Evolutionary conservation across 306 rosid species (phyloP), one percentile per base, ranked within the genome.

Genomic region (Heteromeles arbutifolia): DNA sequence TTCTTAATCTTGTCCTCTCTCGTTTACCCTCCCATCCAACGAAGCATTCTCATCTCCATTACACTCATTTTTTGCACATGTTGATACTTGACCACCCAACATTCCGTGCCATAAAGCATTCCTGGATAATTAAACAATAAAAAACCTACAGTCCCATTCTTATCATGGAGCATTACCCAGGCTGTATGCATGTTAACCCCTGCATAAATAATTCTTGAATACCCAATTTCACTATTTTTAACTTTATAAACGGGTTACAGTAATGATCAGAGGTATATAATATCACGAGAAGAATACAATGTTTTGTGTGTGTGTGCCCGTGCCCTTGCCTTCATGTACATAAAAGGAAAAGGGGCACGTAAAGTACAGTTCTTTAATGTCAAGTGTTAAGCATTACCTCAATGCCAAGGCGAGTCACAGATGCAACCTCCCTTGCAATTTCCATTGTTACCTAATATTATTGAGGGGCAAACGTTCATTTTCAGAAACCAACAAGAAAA

Each of bases 341-440:
- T n/a, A 34, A 8, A 72, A 19, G 25, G 25, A 58, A n/a, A 0
- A 56, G 2, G 2, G 24, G 3, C 39, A 37, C 24, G 12, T 14
- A 52, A 70, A 71, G 19, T 48, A 44, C 76, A 74, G 5, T 22
- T n/a, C 13, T 82, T 54, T 25, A 56, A 74, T 48, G 28, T 68
- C 34, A 56, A 43, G 72, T 11, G 15, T 32, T 61, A 44, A 29
- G n/a, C 24, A 7, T 83, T 59, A 95, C 99, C 99, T 95, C 97
- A 83, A 95, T 85, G 65, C 99, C 99, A 56, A 92, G 97, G 69
- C 96, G 97, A 77, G 97, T 90, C 69, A 95, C 99, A 76, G 93
- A 70, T 74, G 97, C 97, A 75, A 95, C 99, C 82, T 92, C 99
- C 87, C 96, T 88, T 50, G 97, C 97, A 76, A 95, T 95, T 74